phyloP scores from a whole-genome alignment of 108 stramenopile genomes.

The Fragilaria radians region DNA sequence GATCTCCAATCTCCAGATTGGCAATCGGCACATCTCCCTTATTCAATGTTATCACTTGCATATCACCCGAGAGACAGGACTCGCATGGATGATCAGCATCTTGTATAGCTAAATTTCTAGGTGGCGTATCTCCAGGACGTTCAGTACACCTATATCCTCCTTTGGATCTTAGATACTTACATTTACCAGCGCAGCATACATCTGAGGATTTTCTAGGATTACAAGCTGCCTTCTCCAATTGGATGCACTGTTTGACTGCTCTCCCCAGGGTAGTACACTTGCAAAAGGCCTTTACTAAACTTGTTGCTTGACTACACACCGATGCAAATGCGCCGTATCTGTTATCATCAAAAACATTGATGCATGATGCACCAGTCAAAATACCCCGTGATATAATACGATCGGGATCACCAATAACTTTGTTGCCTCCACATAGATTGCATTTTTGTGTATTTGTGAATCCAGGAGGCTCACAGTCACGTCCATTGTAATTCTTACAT shows the following conservation, averaged over 20 bases:
- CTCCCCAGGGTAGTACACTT: not conserved
- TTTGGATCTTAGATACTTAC: not conserved
- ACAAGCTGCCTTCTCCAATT: not conserved
- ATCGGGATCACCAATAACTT: not conserved
- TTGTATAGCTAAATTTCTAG: not conserved
- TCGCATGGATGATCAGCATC: not conserved
- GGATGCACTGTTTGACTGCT: not conserved
- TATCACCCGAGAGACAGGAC: not conserved
- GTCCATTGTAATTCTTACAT: not conserved
- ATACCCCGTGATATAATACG: not conserved
- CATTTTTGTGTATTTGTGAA: not conserved
- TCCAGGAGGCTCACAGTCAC: not conserved
- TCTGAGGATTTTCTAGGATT: not conserved
- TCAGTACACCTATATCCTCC: not conserved
- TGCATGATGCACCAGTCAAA: not conserved
- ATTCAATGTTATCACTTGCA: not conserved
- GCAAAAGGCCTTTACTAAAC: not conserved
- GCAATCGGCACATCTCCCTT: not conserved
- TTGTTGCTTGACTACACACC: not conserved
- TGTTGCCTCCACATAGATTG: constrained; percentile 1
- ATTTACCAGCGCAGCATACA: not conserved
- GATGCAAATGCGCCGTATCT: not conserved
- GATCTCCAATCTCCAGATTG: not conserved
- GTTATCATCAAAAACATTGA: not conserved
- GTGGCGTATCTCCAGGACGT: not conserved